These are phyloP conservation scores for Circinella minor DNA, from an alignment of 371 early-diverging fungal genomes.

Conservation along the genomic window DNA sequence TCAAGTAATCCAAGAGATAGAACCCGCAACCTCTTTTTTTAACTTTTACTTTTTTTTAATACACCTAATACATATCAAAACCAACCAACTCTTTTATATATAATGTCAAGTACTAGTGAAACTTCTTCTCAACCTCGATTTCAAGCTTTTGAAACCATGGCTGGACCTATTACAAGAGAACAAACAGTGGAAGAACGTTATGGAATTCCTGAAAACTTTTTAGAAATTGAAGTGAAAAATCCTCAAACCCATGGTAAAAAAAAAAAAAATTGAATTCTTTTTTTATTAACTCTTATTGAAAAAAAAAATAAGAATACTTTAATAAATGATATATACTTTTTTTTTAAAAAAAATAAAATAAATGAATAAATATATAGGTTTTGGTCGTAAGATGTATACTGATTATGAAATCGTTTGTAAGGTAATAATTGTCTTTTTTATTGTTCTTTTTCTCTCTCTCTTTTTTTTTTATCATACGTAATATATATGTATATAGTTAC, in stretches of 20 bases:
- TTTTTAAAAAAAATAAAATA: not conserved
- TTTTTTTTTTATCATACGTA: not conserved
- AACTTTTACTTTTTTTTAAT: not conserved
- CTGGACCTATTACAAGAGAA: constrained; percentile 67
- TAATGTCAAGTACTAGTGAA: constrained; percentile 17
- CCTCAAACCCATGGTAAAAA: constrained; percentile 84
- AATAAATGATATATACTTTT: too few species aligned
- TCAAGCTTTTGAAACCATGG: constrained; percentile 60
- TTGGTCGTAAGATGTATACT: constrained; percentile 89
- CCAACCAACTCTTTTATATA: not conserved
- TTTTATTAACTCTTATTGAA: too few species aligned
- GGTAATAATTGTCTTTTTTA: constrained; percentile 45
- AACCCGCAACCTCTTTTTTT: too few species aligned
- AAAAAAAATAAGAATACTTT: too few species aligned
- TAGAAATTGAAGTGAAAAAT: constrained; percentile 95
- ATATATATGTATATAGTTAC: not conserved
- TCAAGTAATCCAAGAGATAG: too few species aligned
- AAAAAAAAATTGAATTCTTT: too few species aligned
- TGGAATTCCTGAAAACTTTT: constrained; percentile 95
- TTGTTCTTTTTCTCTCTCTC: too few species aligned
- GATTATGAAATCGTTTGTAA: constrained; percentile 95
- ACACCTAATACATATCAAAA: not conserved
- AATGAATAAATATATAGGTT: constrained; percentile 42
- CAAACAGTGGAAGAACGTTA: constrained; percentile 92
- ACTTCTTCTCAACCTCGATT: constrained; percentile 31